Evolutionary conservation across 257 asterid genomes (phyloP).

Genomic region (Penstemon davidsonii): DNA sequence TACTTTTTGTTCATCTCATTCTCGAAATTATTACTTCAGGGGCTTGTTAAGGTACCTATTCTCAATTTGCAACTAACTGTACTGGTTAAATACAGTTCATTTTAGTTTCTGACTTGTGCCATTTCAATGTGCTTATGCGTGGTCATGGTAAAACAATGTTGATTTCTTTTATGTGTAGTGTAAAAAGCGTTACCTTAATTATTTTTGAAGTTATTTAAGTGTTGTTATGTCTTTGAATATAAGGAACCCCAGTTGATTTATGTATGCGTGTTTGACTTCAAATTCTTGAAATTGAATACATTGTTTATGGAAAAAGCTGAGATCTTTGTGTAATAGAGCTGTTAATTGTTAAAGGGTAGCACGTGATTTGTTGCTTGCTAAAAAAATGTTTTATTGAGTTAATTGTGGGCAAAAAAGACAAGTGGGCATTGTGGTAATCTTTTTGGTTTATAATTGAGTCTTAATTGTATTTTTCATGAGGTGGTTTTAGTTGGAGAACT

Average conservation of each 20-base stretch:
- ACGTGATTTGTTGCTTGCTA: not conserved
- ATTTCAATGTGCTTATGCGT: slow-evolving; percentile 8
- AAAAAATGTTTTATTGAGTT: not conserved
- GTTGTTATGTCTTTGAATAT: slow-evolving; percentile 21
- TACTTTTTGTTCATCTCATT: not conserved
- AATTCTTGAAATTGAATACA: slow-evolving; percentile 6
- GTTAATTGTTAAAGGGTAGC: too few species aligned
- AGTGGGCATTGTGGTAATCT: slow-evolving; percentile 2
- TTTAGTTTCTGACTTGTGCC: not conserved
- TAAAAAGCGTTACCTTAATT: not conserved
- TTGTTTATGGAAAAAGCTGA: too few species aligned
- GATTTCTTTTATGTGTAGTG: not conserved
- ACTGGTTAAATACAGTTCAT: not conserved
- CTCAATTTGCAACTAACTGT: not conserved
- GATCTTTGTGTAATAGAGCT: too few species aligned
- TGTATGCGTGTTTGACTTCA: slow-evolving; percentile 22
- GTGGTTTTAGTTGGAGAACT: not conserved
- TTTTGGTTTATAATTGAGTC: not conserved
- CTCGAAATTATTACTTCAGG: slow-evolving; percentile 15
- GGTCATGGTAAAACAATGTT: slow-evolving; percentile 5
- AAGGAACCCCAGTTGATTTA: slow-evolving; percentile 34
- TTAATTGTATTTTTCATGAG: not conserved
- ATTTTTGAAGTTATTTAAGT: slow-evolving; percentile 13
- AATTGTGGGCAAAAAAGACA: slow-evolving; percentile 15
- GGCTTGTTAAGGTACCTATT: slow-evolving; percentile 28